Base-by-base conservation (phyloP, 768 basidiomycete species). In the Kwoniella dendrophila region DNA sequence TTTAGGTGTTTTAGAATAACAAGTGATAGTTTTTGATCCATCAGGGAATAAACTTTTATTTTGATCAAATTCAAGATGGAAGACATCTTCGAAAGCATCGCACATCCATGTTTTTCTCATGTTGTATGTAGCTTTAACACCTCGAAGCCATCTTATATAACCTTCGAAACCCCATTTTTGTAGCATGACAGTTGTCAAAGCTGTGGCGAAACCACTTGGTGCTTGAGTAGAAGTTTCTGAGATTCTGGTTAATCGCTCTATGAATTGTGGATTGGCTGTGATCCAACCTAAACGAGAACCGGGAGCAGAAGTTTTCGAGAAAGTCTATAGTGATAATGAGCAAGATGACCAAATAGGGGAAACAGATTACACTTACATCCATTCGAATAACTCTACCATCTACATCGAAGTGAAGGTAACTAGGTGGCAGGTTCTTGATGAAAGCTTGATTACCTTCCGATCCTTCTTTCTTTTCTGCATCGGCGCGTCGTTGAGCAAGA, bases 381-480 rank as follows among this genome's bases (percentile, higher is more conserved):
- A 92, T 79, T 2, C 90, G 87, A 59, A 94, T 85, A 43, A 94
- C 90, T 30, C 90, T 85, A 2, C 90, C 90, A 75, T 92, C 85
- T 63, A 85, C 85, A 74, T 92, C 90, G 69, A 87, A 80, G 43
- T 84, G 86, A 58, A 82, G 74, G 70, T 78, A 82, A 24, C 68
- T 72, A 0, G 88, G 88, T 2, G 81, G 83, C n/a, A 90, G 81
- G 24, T 79, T 81, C 3, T 82, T 76, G 49, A 89, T 68, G 75
- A 83, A 88, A 44, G 70, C 73, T 34, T 81, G 82, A 24, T 82
- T 81, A 32, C 82, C 83, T 27, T 71, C 80, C 62, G 69, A 80
- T 62, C 54, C 56, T 62, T 72, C 71, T 36, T 63, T 51, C 64
- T 66, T 70, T 48, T 75, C 63, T 16, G 64, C 30, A 12, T 69